Evolutionary conservation across 2,329 filamentous ascomycete genomes (phyloP).

Genomic region (Phialemonium atrogriseum): DNA sequence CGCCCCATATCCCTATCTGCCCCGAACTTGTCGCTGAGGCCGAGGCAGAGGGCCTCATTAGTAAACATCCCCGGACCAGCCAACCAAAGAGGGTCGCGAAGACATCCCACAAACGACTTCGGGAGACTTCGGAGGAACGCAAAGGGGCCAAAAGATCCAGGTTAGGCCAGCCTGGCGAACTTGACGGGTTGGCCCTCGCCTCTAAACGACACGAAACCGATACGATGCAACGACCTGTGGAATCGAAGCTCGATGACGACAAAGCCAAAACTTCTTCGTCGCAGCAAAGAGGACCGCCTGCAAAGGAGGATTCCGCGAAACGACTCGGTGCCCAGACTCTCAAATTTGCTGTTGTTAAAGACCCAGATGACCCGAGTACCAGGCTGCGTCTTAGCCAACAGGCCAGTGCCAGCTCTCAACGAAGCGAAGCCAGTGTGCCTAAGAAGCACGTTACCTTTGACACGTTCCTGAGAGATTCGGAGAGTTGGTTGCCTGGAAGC

Average conservation of each 20-base stretch:
- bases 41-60: not conserved
- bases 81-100: no score
- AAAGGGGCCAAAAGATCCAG: no score
- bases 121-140: no score
- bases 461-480: no score
- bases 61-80: no score
- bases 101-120: no score
- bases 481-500: no score
- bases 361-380: conserved; percentile 58
- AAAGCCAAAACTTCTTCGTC: conserved; percentile 10
- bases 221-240: no score
- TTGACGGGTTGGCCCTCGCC: no score
- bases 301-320: conserved; percentile 22
- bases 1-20: not conserved
- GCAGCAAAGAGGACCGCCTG: conserved; percentile 13
- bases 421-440: conserved; percentile 26
- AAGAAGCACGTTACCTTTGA: conserved; percentile 29
- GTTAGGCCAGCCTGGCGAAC: no score
- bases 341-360: conserved; percentile 69
- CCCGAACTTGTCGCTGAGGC: not conserved
- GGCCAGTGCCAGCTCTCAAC: conserved; percentile 41
- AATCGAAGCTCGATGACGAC: no score
- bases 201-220: no score
- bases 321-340: conserved; percentile 36
- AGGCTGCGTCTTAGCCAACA: conserved; percentile 59